Evolutionary conservation across 192 early-diverging fungal genomes (phyloP).

Genomic region (Coemansia sp.): DNA sequence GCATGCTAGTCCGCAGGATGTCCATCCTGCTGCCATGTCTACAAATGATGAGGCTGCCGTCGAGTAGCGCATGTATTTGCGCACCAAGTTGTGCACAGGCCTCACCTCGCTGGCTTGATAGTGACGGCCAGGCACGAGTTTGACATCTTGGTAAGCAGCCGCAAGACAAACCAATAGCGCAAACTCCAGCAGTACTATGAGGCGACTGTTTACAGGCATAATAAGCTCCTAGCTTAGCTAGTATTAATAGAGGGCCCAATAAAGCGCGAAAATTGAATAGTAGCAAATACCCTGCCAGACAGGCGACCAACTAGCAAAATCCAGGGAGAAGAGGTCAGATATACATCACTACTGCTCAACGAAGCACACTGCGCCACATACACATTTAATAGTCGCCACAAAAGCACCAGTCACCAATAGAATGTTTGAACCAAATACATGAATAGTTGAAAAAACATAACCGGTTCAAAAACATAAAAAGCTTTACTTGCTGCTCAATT

Average conservation of each 20-base stretch:
- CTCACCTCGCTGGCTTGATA: conserved; percentile 29
- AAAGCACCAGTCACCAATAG: neutral
- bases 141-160: conserved; percentile 20
- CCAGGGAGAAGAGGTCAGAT: no score
- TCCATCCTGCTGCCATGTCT: conserved; percentile 32
- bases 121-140: conserved; percentile 24
- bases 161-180: neutral
- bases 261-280: neutral
- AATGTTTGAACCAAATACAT: conserved; percentile 3
- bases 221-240: neutral
- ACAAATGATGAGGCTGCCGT: conserved; percentile 49
- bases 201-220: neutral
- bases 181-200: neutral
- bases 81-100: conserved; percentile 26
- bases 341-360: neutral
- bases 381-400: neutral
- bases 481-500: conserved; percentile 83
- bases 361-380: neutral
- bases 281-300: neutral
- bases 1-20: conserved; percentile 40
- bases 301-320: neutral
- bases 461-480: no score
- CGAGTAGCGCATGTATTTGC: conserved; percentile 51
- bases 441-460: neutral
- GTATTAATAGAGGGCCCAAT: neutral